Evolutionary conservation across 805 yeast genomes (phyloP), one percentile per base, ranked within the genome.

Genomic region (Yarrowia hollandica): DNA sequence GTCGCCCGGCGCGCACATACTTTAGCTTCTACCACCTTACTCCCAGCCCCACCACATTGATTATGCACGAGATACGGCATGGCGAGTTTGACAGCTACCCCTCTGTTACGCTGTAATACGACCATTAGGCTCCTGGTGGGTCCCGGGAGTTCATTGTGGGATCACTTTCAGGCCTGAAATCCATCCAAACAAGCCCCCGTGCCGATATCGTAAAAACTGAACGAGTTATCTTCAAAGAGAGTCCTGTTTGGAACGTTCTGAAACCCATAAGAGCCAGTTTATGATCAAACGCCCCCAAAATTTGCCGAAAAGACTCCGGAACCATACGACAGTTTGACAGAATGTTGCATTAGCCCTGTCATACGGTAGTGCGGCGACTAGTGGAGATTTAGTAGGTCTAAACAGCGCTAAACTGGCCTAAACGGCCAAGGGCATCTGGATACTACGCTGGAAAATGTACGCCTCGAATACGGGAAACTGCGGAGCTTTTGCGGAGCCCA

Each of bases 61-160:
- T 41, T 15, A 41, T 41, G 46, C 46, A 41, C 19, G 30, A 9
- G 10, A n/a, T 22, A 22, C 28, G 30, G 14, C 22, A 10, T 15
- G 9, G 9, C 5, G 46, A 12, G 4, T 39, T 41, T 41, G 46
- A 41, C 46, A 41, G 33, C 31, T 41, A 16, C 46, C 46, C 46
- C 46, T 23, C 46, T 41, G 31, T 23, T n/a, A 41, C 46, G 21
- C 16, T 25, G 46, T 10, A n/a, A 25, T 37, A 22, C 42, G 26
- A 37, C 26, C 26, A 0, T 5, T 4, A 12, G 26, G 4, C 26
- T 11, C 10, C 12, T 21, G 3, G 26, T 4, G 18, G 3, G 3
- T n/a, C 7, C 28, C 12, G 8, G 42, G 16, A 37, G 42, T 37
- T 37, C 42, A 21, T 9, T 21, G 42, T 14, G n/a, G 42, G 42